Evolutionary conservation across 2,329 filamentous ascomycete genomes (phyloP), one percentile per base, ranked within the genome.

Genomic region (Chaetothyriales sp.): DNA sequence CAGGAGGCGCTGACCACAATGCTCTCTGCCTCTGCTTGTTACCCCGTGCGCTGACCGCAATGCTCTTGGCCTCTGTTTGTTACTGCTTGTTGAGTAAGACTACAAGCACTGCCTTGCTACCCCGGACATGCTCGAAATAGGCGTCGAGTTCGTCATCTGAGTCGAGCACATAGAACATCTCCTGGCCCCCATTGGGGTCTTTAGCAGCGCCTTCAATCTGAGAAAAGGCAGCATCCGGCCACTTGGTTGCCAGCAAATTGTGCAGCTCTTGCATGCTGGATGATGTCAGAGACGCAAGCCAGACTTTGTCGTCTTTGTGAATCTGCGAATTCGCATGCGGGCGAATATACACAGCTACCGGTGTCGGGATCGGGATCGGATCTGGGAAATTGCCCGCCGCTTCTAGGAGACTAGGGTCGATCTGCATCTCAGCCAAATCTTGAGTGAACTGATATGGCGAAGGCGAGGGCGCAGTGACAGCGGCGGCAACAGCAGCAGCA

Each of bases 61-160:
- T 32, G 28, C 28, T 7, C 28, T 5, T 9, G 28, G 2, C 28
- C 28, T 32, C 28, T 10, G 10, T 12, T 15, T 5, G 4, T 2
- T 15, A 5, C 15, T 39, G 7, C 32, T 39, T 39, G 36, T 59
- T 61, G 45, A 71, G 58, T 36, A 64, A 62, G 49, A 76, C 70
- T 12, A 71, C 61, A 64, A 81, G 78, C 5, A 69, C 73, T 12
- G 73, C 72, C 61, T 78, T 79, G 61, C 70, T 66, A 39, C 68
- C 72, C 56, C 77, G 69, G 22, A 82, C 71, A 62, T 85, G 81
- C 46, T 75, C 72, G 57, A 92, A 65, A 65, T 89, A 90, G 0
- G 81, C 81, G 53, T 75, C 75, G 55, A 92, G 64, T 66, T 90
- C 84, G 55, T 79, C 77, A 59, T 89, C 82, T 43, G 80, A 74